Evolutionary conservation across 768 basidiomycete genomes (phyloP).

Genomic region (Termitomyces heimii): DNA sequence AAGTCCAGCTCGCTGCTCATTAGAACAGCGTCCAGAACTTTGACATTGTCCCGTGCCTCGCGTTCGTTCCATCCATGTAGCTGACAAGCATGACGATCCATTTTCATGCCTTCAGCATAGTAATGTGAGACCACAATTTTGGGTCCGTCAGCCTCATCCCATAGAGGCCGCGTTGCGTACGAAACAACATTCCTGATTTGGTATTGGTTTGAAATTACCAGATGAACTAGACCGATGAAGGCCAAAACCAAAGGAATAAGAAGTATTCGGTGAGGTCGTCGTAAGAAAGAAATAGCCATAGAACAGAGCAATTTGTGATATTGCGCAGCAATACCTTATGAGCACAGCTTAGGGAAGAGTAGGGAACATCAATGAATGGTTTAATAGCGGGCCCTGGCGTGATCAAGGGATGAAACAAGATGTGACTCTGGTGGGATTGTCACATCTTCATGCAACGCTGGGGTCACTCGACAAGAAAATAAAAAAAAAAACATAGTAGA

Average conservation of each 20-base stretch:
- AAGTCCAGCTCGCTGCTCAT: constrained; percentile 62
- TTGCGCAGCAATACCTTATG: constrained; percentile 17
- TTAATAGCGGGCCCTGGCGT: background rate
- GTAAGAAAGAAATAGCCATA: constrained; percentile 17
- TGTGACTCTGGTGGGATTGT: too few species aligned
- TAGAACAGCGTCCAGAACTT: constrained; percentile 51
- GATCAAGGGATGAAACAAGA: too few species aligned
- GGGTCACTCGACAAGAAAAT: too few species aligned
- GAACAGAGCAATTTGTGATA: constrained; percentile 3
- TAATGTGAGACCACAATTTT: constrained; percentile 45
- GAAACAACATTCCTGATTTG: constrained; percentile 48
- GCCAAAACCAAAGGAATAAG: constrained; percentile 28
- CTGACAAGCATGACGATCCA: constrained; percentile 37
- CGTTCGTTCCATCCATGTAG: constrained; percentile 53
- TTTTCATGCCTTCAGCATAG: constrained; percentile 44
- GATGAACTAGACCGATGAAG: constrained; percentile 25
- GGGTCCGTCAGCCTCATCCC: constrained; percentile 50
- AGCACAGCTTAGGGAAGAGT: constrained; percentile 12
- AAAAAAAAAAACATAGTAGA: too few species aligned
- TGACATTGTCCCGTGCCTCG: constrained; percentile 24
- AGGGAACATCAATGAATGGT: background rate
- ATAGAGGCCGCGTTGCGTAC: constrained; percentile 52
- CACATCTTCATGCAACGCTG: too few species aligned
- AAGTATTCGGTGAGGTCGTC: constrained; percentile 25
- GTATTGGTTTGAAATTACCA: constrained; percentile 35